phyloP scores from a whole-genome alignment of 2,329 filamentous ascomycete species.

The Fusarium poae region DNA sequence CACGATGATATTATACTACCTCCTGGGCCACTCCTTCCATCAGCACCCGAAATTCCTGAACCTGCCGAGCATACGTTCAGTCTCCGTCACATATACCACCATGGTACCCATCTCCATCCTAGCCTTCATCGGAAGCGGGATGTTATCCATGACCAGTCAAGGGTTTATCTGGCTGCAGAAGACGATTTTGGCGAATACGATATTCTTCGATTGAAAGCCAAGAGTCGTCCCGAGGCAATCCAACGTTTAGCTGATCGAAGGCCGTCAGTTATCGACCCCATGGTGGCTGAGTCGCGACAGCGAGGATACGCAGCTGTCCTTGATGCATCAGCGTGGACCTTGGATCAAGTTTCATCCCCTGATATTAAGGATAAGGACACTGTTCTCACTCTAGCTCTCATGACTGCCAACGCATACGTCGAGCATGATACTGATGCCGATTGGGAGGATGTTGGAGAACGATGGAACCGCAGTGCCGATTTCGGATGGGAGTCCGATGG shows the following conservation, averaged over 20 bases:
- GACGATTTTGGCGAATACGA: slow-evolving; percentile 67
- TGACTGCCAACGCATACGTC: slow-evolving; percentile 92
- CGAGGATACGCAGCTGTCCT: slow-evolving; percentile 76
- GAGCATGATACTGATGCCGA: slow-evolving; percentile 76
- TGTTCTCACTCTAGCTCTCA: slow-evolving; percentile 84
- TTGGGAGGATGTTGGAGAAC: slow-evolving; percentile 84
- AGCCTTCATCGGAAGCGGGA: slow-evolving; percentile 82
- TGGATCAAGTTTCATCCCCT: slow-evolving; percentile 82
- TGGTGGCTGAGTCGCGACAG: slow-evolving; percentile 79
- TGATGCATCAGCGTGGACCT: slow-evolving; percentile 81
- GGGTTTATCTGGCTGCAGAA: slow-evolving; percentile 72
- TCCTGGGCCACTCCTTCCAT: slow-evolving; percentile 56
- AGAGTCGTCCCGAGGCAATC: slow-evolving; percentile 76
- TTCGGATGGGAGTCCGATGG: slow-evolving; percentile 96
- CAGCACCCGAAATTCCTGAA: slow-evolving; percentile 58
- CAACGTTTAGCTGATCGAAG: slow-evolving; percentile 85
- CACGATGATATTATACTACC: slow-evolving; percentile 61
- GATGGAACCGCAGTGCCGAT: slow-evolving; percentile 86
- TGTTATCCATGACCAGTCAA: slow-evolving; percentile 66
- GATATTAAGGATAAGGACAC: slow-evolving; percentile 89
- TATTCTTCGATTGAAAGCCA: slow-evolving; percentile 68
- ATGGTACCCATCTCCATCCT: slow-evolving; percentile 85
- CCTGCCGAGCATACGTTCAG: slow-evolving; percentile 72
- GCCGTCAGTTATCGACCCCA: slow-evolving; percentile 79
- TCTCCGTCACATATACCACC: slow-evolving; percentile 92